Base-by-base conservation (phyloP, 257 asterid genomes). In the Asclepias syriaca region DNA sequence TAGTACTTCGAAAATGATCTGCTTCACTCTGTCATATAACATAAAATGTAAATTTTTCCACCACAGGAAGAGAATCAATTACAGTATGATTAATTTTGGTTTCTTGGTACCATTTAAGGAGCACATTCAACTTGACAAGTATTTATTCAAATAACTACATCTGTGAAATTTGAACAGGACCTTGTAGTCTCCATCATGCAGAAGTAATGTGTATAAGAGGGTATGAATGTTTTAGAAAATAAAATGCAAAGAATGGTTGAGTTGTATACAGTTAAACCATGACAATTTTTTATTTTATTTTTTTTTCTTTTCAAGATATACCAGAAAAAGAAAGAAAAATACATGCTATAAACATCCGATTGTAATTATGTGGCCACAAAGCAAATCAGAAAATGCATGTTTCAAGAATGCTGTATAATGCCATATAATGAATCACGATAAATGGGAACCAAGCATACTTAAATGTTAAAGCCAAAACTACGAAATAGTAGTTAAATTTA, bases 1-100 rank as follows among this genome's bases (percentile, higher is more conserved):
- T 77, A 70, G 82, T 75, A 70, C 67, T 87, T 72, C 60, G 87
- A 77, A 83, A 82, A 84, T 70, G 82, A 75, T 87, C 93, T 43
- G 82, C 70, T 66, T 87, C 96, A 79, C 86, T 85, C 96, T 89
- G 93, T 56, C 70, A 76, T 68, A 50, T 9, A 65, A 22, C 32
- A 21, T 21, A 64, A 18, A 48, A 64, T 64, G 68, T 37, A 64
- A 37, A 8, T 37, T 21, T 63, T 64, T 64, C 14, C 27, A 34
- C 15, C 5, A 0, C 10, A 10, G 29, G 14, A 34, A 24, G 49
- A 64, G 46, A 16, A 61, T n/a, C 27, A 4, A 7, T 37, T 16
- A 15, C 5, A 61, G 10, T 19, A 18, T 7, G 6, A 16, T 37
- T 37, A 16, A 15, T 63, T 61, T 34, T 34, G 27, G 66, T 19